Evolutionary conservation across 257 asterid genomes (phyloP).

Genomic region (Solanum neorickii): DNA sequence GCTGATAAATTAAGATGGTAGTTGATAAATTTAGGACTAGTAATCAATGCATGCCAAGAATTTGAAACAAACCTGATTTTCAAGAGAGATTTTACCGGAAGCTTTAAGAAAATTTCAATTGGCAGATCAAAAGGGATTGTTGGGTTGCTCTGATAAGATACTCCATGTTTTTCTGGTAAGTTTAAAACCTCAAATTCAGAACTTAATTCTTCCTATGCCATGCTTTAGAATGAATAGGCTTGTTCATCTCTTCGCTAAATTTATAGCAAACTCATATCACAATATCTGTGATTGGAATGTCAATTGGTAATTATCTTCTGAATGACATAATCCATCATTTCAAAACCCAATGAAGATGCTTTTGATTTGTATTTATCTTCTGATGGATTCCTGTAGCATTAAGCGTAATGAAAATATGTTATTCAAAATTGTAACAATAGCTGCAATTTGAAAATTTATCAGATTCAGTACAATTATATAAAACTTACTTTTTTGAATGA

Average conservation of each 20-base stretch:
- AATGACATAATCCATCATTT: too few species aligned
- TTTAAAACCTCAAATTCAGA: not conserved
- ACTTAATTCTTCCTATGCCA: not conserved
- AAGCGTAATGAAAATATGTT: too few species aligned
- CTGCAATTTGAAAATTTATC: too few species aligned
- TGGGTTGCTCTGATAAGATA: not conserved
- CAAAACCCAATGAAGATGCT: too few species aligned
- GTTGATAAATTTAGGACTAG: not conserved
- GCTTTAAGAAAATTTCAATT: not conserved
- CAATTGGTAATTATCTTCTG: too few species aligned
- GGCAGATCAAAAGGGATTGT: not conserved
- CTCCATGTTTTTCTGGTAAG: not conserved
- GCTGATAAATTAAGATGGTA: not conserved
- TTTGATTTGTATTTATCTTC: too few species aligned
- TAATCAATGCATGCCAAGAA: not conserved
- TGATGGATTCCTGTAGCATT: too few species aligned
- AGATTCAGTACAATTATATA: too few species aligned
- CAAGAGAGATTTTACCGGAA: not conserved
- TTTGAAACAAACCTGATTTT: not conserved
- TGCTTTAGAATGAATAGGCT: not conserved
- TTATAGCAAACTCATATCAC: not conserved
- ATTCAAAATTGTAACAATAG: too few species aligned
- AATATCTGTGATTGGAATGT: too few species aligned
- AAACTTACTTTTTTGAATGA: too few species aligned
- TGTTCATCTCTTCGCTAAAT: not conserved